Base-by-base conservation (phyloP, 2,329 filamentous ascomycete genomes). In the Claviceps capensis region DNA sequence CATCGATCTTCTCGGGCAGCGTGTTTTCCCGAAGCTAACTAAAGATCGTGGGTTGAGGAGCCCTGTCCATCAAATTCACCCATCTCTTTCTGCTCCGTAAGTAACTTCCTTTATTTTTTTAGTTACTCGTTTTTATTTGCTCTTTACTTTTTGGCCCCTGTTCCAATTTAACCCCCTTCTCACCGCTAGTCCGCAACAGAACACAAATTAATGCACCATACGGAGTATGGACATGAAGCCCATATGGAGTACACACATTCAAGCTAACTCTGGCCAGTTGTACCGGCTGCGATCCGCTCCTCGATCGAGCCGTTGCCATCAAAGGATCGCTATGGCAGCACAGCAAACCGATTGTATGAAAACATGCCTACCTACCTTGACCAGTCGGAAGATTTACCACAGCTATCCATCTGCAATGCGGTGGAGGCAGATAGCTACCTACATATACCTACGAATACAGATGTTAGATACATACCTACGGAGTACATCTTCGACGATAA, bases 311-410 rank as follows among this genome's bases (percentile, higher is more conserved):
- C 8, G 23, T 26, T 23, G 42, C 13, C 19, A 43, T 30, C 8
- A 8, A 17, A 17, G 40, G 16, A 42, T 36, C 19, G 26, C 26
- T 7, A n/a, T 17, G 13, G 7, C 14, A 36, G 44, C 16, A 14
- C 44, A 34, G 17, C 19, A 14, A 13, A 23, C 6, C 22, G 42
- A 44, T 23, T 16, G 22, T 26, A 44, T 26, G 9, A 46, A 16
- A n/a, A 16, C 37, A 7, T 38, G 7, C 16, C 37, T 16, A 13
- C 14, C 17, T 34, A 37, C n/a, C 38, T 43, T 19, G 40, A 43
- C 49, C 49, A 46, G 30, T 50, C 49, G 49, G 42, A 45, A 40
- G 13, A 19, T 42, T 43, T 50, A 30, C 34, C 42, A 36, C 30
- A 37, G 36, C 49, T 38, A 22, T 14, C 42, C 26, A 26, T 46